These are phyloP conservation scores for Tephrocybe sp. DNA, from an alignment of 768 basidiomycete genomes.

Conservation along the genomic window DNA sequence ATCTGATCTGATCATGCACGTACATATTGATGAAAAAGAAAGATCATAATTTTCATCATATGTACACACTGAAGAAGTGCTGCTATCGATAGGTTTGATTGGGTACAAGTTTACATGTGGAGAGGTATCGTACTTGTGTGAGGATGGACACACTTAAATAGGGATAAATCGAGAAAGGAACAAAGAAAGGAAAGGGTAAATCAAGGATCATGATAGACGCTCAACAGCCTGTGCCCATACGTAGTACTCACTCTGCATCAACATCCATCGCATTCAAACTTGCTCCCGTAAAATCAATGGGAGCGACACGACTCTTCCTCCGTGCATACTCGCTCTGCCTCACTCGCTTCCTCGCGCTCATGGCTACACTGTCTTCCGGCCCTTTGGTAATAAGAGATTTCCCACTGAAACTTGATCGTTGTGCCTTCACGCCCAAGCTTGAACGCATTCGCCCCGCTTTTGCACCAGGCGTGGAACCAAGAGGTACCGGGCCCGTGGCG, in stretches of 20 bases:
- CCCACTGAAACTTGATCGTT: slow-evolving; percentile 37
- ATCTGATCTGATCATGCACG: too few relatives aligned
- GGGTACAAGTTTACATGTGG: too few relatives aligned
- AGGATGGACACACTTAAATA: too few relatives aligned
- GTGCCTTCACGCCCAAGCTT: slow-evolving; percentile 46
- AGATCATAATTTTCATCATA: too few relatives aligned
- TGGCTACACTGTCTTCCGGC: slow-evolving; percentile 36
- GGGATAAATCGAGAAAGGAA: too few relatives aligned
- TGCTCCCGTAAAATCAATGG: slow-evolving; percentile 4
- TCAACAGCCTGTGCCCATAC: slow-evolving; percentile 4
- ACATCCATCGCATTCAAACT: slow-evolving; percentile 10
- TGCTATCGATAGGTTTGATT: too few relatives aligned
- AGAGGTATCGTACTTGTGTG: too few relatives aligned
- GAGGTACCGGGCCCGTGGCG: slow-evolving; percentile 6
- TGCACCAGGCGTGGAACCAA: slow-evolving; percentile 19
- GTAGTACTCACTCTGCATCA: slow-evolving; percentile 8
- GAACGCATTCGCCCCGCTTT: slow-evolving; percentile 40
- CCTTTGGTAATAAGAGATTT: slow-evolving; percentile 28
- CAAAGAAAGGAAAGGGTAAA: too few relatives aligned
- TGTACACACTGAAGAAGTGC: too few relatives aligned
- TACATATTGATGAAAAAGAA: too few relatives aligned
- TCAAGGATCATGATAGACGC: neutral
- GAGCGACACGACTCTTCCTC: slow-evolving; percentile 43
- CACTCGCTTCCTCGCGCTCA: slow-evolving; percentile 69
- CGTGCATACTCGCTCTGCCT: slow-evolving; percentile 76